These are phyloP conservation scores for Carex littledalei DNA, from an alignment of 176 grass and related monocot genomes.

Conservation along the genomic window DNA sequence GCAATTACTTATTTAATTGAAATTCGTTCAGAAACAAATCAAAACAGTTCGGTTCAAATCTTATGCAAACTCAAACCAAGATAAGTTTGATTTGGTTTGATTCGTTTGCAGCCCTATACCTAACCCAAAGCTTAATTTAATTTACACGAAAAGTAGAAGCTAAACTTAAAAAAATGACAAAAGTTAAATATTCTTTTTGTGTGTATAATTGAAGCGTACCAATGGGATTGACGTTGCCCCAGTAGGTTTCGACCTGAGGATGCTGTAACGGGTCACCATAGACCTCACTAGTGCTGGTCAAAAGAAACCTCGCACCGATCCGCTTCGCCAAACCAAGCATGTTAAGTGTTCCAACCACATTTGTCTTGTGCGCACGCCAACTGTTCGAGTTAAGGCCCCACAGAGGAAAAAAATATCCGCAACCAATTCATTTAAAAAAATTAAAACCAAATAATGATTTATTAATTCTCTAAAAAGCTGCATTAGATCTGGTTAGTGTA, in stretches of 20 bases:
- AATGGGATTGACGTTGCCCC: conserved; percentile 94
- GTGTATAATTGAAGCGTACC: conserved; percentile 32
- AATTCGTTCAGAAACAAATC: too few species aligned
- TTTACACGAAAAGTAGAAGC: not conserved
- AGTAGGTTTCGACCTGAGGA: conserved; percentile 84
- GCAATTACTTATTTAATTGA: too few species aligned
- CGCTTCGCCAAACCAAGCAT: conserved; percentile 93
- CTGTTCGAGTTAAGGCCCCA: not conserved
- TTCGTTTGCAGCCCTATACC: not conserved
- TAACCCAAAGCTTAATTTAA: not conserved
- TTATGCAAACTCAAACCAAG: too few species aligned
- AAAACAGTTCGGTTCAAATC: too few species aligned
- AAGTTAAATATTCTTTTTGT: not conserved
- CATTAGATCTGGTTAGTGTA: not conserved
- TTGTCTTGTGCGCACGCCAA: conserved; percentile 55
- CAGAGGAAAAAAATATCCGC: not conserved
- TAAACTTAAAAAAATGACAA: not conserved
- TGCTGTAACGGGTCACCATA: conserved; percentile 92
- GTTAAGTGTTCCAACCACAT: conserved; percentile 94
- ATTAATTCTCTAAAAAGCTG: conserved; percentile 3
- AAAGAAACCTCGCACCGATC: conserved; percentile 66
- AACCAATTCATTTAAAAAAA: not conserved
- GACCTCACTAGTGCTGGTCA: conserved; percentile 91
- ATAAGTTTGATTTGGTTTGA: too few species aligned
- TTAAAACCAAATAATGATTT: not conserved